These are phyloP conservation scores for Tricholoma sp. DNA, from an alignment of 768 basidiomycete genomes.

Conservation along the genomic window DNA sequence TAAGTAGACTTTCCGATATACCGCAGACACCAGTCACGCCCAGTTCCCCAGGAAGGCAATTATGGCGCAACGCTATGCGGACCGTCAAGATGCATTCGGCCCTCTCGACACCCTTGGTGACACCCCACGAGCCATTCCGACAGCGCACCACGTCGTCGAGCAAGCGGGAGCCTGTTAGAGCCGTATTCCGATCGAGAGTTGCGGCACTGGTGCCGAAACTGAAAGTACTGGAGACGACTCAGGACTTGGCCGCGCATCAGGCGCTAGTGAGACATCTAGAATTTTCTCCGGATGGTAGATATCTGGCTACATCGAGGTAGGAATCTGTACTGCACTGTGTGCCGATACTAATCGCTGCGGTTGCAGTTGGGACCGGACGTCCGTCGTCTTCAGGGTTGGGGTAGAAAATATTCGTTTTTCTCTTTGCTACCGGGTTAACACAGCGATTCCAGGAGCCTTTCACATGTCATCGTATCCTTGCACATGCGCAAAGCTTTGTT, in stretches of 20 bases:
- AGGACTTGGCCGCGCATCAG: constrained; percentile 59
- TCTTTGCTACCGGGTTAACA: neutral
- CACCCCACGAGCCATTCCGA: constrained; percentile 21
- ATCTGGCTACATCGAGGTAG: constrained; percentile 67
- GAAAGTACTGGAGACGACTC: constrained; percentile 45
- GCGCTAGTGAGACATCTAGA: constrained; percentile 69
- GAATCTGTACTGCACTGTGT: neutral
- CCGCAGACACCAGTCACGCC: constrained; percentile 8
- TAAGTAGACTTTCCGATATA: constrained; percentile 15
- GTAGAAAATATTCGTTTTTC: constrained; percentile 29
- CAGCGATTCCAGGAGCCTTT: constrained; percentile 46
- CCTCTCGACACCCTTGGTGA: constrained; percentile 14
- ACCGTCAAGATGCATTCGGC: constrained; percentile 38
- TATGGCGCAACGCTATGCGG: constrained; percentile 40
- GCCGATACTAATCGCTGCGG: neutral
- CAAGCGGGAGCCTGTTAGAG: constrained; percentile 28
- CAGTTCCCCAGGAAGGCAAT: constrained; percentile 29
- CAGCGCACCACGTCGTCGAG: constrained; percentile 32
- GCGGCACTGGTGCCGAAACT: constrained; percentile 52
- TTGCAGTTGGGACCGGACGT: constrained; percentile 65
- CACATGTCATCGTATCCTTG: constrained; percentile 55
- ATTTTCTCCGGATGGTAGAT: constrained; percentile 74
- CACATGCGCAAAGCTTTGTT: constrained; percentile 68
- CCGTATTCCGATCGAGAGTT: constrained; percentile 47
- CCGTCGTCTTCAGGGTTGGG: constrained; percentile 60